Base-by-base conservation (phyloP, 202 grass and related monocot genomes). In the Eragrostis tef region DNA sequence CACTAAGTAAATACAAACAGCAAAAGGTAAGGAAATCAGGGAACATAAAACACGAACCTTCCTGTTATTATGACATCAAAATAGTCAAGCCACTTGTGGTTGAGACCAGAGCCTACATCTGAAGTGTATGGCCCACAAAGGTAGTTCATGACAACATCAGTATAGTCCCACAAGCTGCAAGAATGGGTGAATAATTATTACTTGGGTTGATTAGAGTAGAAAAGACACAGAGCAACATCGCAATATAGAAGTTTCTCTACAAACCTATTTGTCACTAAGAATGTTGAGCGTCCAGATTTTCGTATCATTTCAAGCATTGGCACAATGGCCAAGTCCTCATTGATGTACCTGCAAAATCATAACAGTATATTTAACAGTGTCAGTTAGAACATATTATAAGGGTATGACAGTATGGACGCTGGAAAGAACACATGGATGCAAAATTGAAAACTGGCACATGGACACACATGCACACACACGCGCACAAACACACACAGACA, bases 1-100 rank as follows among this genome's bases (percentile, higher is more conserved):
- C 51, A 52, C 19, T 71, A 70, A 73, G 71, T 25, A 74, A 71
- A 86, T 61, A 73, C 53, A 14, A 88, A 47, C 39, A 79, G 21
- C 22, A 51, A 54, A 74, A 74, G 26, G 78, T 68, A 64, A 22
- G 50, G 47, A 44, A 59, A 77, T 20, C 19, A 73, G 48, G 75
- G 9, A 64, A 77, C 52, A 77, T 54, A 80, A 71, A 58, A 80
- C 42, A 85, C 73, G 7, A 48, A 98, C 96, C 96, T 98, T 74
- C 96, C 96, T 58, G 96, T 98, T 84, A 98, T 93, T 68, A 98
- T 87, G 68, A 98, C 86, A 90, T 98, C 96, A 79, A 98, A 98
- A 87, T 93, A 93, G 68, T 88, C 73, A 83, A 98, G 88, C 96
- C 96, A 98, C 7, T 83, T 87, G 64, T 81, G 90, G 64, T 90